Conservation (phyloP, 2,329 filamentous ascomycete genomes). For the Aspergillus neotritici region DNA sequence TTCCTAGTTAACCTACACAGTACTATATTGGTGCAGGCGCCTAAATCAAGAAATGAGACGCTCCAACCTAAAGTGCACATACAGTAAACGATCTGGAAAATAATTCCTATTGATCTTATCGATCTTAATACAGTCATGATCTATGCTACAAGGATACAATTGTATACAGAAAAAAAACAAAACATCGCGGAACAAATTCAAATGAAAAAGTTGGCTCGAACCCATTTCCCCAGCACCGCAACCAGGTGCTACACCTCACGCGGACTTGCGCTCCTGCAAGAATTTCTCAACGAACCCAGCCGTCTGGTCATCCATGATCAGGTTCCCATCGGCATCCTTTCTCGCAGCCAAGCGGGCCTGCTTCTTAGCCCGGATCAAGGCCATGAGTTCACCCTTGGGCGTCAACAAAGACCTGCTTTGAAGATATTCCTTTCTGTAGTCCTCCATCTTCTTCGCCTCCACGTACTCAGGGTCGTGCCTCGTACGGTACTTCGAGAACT, state of each 20-base stretch:
- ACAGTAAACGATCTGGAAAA: neutral
- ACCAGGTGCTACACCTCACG: constrained; percentile 7
- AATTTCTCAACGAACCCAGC: constrained; percentile 33
- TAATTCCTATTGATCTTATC: constrained; percentile 4
- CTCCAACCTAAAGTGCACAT: no score
- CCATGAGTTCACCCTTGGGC: constrained; percentile 41
- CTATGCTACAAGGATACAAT: constrained; percentile 23
- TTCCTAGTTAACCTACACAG: neutral
- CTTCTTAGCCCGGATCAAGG: constrained; percentile 33
- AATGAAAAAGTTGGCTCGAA: constrained; percentile 2
- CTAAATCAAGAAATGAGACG: no score
- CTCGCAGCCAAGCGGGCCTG: constrained; percentile 29
- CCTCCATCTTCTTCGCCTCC: constrained; percentile 57
- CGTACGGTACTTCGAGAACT: constrained; percentile 74
- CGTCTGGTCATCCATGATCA: constrained; percentile 29
- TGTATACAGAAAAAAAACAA: constrained; percentile 16
- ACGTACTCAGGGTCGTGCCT: constrained; percentile 72
- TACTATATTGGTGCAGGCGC: no score
- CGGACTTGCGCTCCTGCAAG: constrained; percentile 23
- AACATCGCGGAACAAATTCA: constrained; percentile 6
- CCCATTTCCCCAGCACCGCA: neutral
- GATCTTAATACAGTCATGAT: constrained; percentile 18
- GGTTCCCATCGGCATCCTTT: constrained; percentile 35
- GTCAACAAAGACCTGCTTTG: constrained; percentile 44
- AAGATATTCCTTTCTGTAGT: constrained; percentile 43